Evolutionary conservation across 352 stramenopile genomes (phyloP).

Genomic region (Globisporangium parvum): DNA sequence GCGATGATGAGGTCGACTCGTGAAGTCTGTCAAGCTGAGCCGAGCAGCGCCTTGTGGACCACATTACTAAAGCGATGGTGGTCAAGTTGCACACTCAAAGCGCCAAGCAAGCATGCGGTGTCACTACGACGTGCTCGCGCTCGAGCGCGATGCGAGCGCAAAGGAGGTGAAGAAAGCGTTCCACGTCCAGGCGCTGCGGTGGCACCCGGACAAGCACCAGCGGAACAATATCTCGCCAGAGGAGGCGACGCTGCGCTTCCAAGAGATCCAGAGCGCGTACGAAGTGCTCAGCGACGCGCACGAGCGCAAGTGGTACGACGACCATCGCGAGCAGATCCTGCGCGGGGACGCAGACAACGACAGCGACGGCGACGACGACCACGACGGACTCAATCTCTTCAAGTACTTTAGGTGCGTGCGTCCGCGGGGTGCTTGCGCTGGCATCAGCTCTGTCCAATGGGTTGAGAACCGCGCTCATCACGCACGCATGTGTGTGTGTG

Average conservation of each 20-base stretch:
- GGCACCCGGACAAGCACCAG: conserved; percentile 86
- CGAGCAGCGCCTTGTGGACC: no score
- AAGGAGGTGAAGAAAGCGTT: conserved; percentile 78
- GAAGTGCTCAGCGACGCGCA: conserved; percentile 81
- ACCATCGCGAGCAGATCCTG: conserved; percentile 83
- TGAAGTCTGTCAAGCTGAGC: no score
- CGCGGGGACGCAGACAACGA: conserved; percentile 46
- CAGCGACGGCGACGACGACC: conserved; percentile 21
- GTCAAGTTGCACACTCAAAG: no score
- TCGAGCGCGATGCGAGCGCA: conserved; percentile 46
- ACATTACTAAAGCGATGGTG: no score
- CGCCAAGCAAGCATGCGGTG: conserved; percentile 40
- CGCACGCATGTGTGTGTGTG: background rate
- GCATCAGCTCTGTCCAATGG: background rate
- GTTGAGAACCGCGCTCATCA: conserved; percentile 9
- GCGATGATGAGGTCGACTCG: no score
- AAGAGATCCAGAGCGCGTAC: conserved; percentile 84
- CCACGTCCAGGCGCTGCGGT: conserved; percentile 63
- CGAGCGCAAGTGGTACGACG: conserved; percentile 87
- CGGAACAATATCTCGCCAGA: conserved; percentile 60
- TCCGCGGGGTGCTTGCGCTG: background rate
- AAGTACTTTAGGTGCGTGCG: conserved; percentile 68
- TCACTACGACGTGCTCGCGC: conserved; percentile 77
- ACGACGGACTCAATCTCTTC: conserved; percentile 68
- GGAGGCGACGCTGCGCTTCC: conserved; percentile 74